These are phyloP conservation scores for Phytopythium vexans DNA, from an alignment of 352 stramenopile species.

Conservation along the genomic window DNA sequence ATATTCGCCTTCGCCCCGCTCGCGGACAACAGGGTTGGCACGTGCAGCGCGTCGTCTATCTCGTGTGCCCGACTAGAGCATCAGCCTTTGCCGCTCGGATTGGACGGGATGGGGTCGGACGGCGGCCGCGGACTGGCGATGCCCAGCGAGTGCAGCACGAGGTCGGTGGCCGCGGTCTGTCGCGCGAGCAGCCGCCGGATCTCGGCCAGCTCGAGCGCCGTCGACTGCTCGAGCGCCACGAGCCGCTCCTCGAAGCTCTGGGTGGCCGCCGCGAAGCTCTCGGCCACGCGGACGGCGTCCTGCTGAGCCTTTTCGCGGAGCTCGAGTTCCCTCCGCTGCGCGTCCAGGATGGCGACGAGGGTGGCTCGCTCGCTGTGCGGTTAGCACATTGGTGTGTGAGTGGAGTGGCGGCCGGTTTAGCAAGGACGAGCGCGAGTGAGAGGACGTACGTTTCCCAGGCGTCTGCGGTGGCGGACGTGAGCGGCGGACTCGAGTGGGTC, in stretches of 20 bases:
- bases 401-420: not conserved
- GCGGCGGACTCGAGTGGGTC: constrained; percentile 5
- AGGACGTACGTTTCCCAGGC: constrained; percentile 35
- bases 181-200: constrained; percentile 40
- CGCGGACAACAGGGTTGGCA: not conserved
- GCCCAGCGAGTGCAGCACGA: constrained; percentile 53
- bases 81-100: not conserved
- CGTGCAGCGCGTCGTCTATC: not conserved
- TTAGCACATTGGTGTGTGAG: not conserved
- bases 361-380: constrained; percentile 40
- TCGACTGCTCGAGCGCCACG: constrained; percentile 38
- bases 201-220: constrained; percentile 34
- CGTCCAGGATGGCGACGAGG: constrained; percentile 59
- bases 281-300: constrained; percentile 47
- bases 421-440: not conserved
- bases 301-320: constrained; percentile 46
- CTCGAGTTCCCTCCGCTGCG: constrained; percentile 55
- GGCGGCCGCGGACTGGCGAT: constrained; percentile 11
- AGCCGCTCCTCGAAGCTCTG: constrained; percentile 59
- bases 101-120: not conserved
- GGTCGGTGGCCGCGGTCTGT: constrained; percentile 39
- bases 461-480: constrained; percentile 12
- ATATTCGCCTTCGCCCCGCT: too few relatives aligned
- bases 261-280: constrained; percentile 50
- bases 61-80: not conserved